phyloP scores from a whole-genome alignment of 2,329 filamentous ascomycete genomes.

The Trichothecium roseum region DNA sequence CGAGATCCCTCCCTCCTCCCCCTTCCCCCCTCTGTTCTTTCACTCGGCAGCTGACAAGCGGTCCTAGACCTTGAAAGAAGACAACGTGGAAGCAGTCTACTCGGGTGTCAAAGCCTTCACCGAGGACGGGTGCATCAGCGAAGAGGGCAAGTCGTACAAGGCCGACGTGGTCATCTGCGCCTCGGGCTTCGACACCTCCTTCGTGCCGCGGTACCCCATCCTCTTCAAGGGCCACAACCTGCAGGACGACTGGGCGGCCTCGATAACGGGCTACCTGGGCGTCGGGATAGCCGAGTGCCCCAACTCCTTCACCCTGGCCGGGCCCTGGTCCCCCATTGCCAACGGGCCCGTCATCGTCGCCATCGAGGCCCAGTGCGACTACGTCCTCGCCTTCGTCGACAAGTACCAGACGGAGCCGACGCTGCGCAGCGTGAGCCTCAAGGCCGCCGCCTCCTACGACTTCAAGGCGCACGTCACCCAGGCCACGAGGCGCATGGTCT shows the following conservation, averaged over 20 bases:
- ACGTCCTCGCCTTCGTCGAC: conserved; percentile 4
- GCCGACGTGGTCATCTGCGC: conserved; percentile 12
- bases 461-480: not conserved
- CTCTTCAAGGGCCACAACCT: conserved; percentile 23
- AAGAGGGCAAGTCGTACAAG: not conserved
- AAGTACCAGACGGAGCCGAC: not conserved
- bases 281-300: conserved; percentile 15
- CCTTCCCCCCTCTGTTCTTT: too few species aligned
- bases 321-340: conserved; percentile 22
- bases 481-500: conserved; percentile 9
- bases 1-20: too few species aligned
- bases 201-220: conserved; percentile 28
- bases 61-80: conserved; percentile 8
- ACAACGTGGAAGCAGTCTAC: conserved; percentile 15
- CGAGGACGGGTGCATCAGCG: conserved; percentile 1
- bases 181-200: conserved; percentile 15
- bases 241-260: conserved; percentile 17
- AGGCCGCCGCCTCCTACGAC: not conserved
- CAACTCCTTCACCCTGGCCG: conserved; percentile 19
- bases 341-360: conserved; percentile 23
- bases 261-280: conserved; percentile 16
- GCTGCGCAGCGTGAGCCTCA: not conserved
- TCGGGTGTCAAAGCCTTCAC: conserved; percentile 18
- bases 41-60: too few species aligned
- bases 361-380: conserved; percentile 20